Evolutionary conservation across 805 yeast species (phyloP).

Genomic region (Kazachstania africana): DNA sequence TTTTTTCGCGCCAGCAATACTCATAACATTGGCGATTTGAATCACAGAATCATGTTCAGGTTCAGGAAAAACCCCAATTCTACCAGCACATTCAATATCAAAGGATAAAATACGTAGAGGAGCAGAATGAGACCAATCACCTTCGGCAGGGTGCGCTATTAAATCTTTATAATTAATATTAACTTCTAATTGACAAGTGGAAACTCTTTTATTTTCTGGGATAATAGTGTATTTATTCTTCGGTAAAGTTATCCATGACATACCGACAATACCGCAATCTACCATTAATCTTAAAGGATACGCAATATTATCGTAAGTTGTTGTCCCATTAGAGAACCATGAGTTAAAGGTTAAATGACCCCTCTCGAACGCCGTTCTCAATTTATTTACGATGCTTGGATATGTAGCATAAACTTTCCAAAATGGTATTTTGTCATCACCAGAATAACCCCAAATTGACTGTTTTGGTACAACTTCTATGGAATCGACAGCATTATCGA

Average conservation of each 20-base stretch:
- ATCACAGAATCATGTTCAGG: conserved; percentile 88
- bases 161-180: conserved; percentile 55
- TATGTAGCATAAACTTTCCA: conserved; percentile 60
- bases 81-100: conserved; percentile 97
- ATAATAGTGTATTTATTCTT: conserved; percentile 50
- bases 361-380: conserved; percentile 74
- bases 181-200: conserved; percentile 82
- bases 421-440: conserved; percentile 67
- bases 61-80: conserved; percentile 94
- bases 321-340: conserved; percentile 47
- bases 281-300: conserved; percentile 80
- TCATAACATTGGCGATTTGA: conserved; percentile 93
- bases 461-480: conserved; percentile 64
- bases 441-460: conserved; percentile 88
- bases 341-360: conserved; percentile 61
- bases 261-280: conserved; percentile 85
- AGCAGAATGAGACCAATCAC: conserved; percentile 86
- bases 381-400: conserved; percentile 51
- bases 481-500: conserved; percentile 46
- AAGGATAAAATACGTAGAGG: conserved; percentile 88
- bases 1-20: conserved; percentile 56
- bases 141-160: conserved; percentile 77
- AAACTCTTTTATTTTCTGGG: conserved; percentile 32
- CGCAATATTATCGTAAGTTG: conserved; percentile 84
- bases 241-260: conserved; percentile 95